These are phyloP conservation scores for Xylaria nigripes DNA, from an alignment of 495 filamentous ascomycete species.

Conservation along the genomic window DNA sequence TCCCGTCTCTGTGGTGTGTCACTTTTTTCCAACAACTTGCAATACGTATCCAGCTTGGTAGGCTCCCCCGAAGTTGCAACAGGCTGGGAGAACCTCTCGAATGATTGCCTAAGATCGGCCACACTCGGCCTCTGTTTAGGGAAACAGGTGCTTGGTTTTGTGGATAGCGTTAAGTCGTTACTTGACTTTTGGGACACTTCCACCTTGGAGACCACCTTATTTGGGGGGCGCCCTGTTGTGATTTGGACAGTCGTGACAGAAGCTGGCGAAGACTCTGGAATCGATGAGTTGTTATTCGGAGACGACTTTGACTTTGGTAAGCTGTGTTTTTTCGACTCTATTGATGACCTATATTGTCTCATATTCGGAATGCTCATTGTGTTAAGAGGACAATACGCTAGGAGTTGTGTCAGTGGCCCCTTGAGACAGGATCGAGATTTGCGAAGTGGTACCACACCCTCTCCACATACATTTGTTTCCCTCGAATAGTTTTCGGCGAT, in stretches of 20 bases:
- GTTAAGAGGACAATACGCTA: constrained; percentile 13
- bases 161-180: not conserved
- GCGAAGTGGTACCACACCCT: not conserved
- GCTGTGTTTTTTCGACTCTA: not conserved
- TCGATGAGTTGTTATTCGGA: constrained; percentile 9
- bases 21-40: not conserved
- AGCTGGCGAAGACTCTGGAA: constrained; percentile 9
- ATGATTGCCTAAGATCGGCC: constrained; percentile 29
- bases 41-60: not conserved
- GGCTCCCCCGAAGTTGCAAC: not conserved
- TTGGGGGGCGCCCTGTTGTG: not conserved
- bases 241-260: not conserved
- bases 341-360: not conserved
- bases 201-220: not conserved
- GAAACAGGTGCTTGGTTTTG: not conserved
- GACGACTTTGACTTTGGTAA: constrained; percentile 4
- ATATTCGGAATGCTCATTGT: not conserved
- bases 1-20: not conserved
- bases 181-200: not conserved
- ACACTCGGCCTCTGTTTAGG: constrained; percentile 26
- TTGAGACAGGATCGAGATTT: not conserved
- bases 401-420: constrained; percentile 2
- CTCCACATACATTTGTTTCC: constrained; percentile 17
- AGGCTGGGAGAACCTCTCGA: constrained; percentile 18
- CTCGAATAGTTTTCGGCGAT: constrained; percentile 31